Base-by-base conservation (phyloP, 306 rosid species). In the Cucurbita pepo region DNA sequence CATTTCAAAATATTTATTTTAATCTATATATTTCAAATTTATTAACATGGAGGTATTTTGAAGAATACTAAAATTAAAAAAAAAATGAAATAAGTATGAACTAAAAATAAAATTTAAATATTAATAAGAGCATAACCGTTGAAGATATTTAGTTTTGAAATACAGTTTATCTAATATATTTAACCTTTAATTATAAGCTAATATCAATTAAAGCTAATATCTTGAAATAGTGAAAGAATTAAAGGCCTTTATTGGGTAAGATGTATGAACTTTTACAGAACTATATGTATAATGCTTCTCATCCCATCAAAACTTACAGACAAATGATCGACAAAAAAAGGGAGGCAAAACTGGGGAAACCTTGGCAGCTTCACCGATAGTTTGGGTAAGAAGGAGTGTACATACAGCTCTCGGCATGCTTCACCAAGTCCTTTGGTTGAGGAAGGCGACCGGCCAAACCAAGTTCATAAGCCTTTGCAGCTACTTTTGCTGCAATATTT, bases 371-470 rank as follows among this genome's bases (percentile, higher is more conserved):
- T 91, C 87, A 91, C 52, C 89, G 87, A 78, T 87, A 91, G 77
- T 51, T 75, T 78, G 88, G 83, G 50, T 91, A 94, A 58, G 76
- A 8, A 2, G 97, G 96, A 52, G 81, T 80, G 86, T 94, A 94
- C 97, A 94, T 91, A 69, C 95, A 94, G 79, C 92, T 86, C 90
- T 89, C 95, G 3, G 99, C 99, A 78, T 81, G 79, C 66, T 77
- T 73, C 79, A 85, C 86, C 89, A 94, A 79, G 82, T 94, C 92
- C 57, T 85, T 82, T 0, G 99, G 99, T 77, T 78, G 90, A 41
- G 97, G 97, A 74, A 89, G 92, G 77, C 83, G 95, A 56, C 89
- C 86, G 14, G 97, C 99, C 89, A 90, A 71, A 62, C 98, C 96
- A 19, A 94, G 96, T 72, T 91, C 97, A 73, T 94, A 94, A 37